Conservation (phyloP, 352 stramenopile species). For the Phytopythium sindhum region DNA sequence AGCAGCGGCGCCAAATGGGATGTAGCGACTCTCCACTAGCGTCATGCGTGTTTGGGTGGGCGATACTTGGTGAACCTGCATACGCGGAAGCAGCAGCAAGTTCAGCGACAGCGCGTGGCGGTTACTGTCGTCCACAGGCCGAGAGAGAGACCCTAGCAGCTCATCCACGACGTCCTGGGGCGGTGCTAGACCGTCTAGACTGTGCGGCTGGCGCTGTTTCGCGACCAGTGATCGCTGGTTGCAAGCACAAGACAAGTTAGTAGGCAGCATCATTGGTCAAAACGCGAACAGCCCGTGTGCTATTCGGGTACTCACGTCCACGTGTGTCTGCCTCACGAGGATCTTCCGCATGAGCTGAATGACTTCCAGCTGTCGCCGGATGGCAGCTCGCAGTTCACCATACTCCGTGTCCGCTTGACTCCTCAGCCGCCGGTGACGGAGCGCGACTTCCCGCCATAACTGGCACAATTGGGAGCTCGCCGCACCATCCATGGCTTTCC, state of each 20-base stretch:
- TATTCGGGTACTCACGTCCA: conserved; percentile 2
- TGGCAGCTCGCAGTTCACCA: neutral
- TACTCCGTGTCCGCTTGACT: neutral
- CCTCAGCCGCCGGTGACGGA: neutral
- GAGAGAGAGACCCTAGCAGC: neutral
- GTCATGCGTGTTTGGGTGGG: neutral
- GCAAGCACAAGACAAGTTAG: neutral
- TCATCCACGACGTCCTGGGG: neutral
- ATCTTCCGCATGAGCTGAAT: conserved; percentile 4
- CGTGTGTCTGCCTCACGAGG: neutral
- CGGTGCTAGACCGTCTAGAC: neutral
- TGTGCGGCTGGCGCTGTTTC: neutral
- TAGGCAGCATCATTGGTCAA: no score
- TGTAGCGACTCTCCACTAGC: neutral
- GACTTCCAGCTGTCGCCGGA: neutral
- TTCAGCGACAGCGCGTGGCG: neutral
- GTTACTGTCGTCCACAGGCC: neutral
- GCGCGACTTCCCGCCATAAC: neutral
- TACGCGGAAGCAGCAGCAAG: neutral
- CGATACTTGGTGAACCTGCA: neutral
- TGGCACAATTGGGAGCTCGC: neutral
- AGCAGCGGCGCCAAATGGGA: neutral
- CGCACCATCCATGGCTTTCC: neutral
- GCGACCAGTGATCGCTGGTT: neutral
- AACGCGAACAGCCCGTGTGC: neutral